Percentiles rank a stretch among this genome's conserved stretches.
These are phyloP conservation scores for Hemileccinum impolitum DNA, from an alignment of 768 basidiomycete genomes.

Conservation along the genomic window DNA sequence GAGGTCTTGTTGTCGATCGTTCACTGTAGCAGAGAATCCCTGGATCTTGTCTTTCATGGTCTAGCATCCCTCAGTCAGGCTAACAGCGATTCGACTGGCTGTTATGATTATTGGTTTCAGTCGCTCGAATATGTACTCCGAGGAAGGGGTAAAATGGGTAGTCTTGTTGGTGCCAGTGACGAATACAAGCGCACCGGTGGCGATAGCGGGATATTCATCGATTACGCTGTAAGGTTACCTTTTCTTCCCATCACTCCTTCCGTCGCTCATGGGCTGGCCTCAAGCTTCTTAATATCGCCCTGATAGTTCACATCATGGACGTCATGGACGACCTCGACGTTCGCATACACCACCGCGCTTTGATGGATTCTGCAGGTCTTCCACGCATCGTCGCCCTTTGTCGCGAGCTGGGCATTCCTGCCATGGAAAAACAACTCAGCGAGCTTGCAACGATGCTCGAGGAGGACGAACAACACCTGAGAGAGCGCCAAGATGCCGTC, in stretches of 20 bases:
- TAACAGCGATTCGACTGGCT: conserved; percentile 54
- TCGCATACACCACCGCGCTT: conserved; percentile 79
- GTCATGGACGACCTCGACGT: conserved; percentile 75
- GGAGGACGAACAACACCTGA: conserved; percentile 70
- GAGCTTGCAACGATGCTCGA: conserved; percentile 59
- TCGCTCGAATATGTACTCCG: conserved; percentile 70
- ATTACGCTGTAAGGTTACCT: conserved; percentile 70
- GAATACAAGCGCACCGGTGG: conserved; percentile 72
- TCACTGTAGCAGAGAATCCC: conserved; percentile 60
- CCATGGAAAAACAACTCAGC: conserved; percentile 64
- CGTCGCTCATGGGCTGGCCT: conserved; percentile 11
- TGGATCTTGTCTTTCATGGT: conserved; percentile 68
- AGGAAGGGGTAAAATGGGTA: conserved; percentile 93
- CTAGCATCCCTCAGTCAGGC: conserved; percentile 69
- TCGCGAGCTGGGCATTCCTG: conserved; percentile 57
- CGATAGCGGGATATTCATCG: conserved; percentile 66
- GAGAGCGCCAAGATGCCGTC: conserved; percentile 71
- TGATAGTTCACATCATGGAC: conserved; percentile 66
- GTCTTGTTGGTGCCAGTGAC: conserved; percentile 90
- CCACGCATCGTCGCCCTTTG: conserved; percentile 69
- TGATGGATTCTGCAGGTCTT: conserved; percentile 88
- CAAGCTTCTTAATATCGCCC: conserved; percentile 54
- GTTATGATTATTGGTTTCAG: conserved; percentile 89
- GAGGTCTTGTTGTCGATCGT: conserved; percentile 78
- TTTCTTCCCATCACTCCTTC: not conserved